Base-by-base conservation (phyloP, 768 basidiomycete genomes). In the Grammothele lineata region DNA sequence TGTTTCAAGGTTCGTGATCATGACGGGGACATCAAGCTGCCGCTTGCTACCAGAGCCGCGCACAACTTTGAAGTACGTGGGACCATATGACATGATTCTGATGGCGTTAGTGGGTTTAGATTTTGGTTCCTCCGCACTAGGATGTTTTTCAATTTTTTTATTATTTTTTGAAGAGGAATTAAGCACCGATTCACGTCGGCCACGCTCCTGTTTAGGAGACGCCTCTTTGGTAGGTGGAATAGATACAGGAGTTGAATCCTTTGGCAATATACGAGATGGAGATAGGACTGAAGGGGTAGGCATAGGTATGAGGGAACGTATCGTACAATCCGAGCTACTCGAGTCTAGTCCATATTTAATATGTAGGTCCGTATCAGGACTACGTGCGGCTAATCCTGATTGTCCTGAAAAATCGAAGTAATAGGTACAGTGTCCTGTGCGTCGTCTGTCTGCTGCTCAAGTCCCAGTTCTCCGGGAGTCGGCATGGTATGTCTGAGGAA, bases 1-100 rank as follows among this genome's bases (percentile, higher is more conserved):
- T 11, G 37, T 42, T 42, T 21, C 45, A 8, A 7, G 42, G n/a
- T 7, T 48, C 12, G 10, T 21, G 21, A 47, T 40, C 21, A 32
- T 50, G 8, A 51, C n/a, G 24, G 50, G 50, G 21, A 51, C 9
- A 25, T 47, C 46, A 23, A 51, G 47, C 17, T 34, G 36, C 40
- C 37, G 25, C 3, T 45, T 38, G 14, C 35, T 12, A 1, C 30
- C 15, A 7, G 51, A 10, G 37, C 56, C 57, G 2, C 10, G 2
- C 3, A 57, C 40, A 4, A 53, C 55, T 21, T 38, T 38, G 37
- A 38, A 38, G 37, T 38, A 38, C 8, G 18, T n/a, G 3, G 37
- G 37, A 18, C 37, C 37, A 22, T 30, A 30, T 7, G 27, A 7
- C 27, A 22, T 22, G 19, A 21, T 7, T n/a, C 17, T 18, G 21